Evolutionary conservation across 164 flowering plant genomes (phyloP).

Genomic region (Annona cherimola): DNA sequence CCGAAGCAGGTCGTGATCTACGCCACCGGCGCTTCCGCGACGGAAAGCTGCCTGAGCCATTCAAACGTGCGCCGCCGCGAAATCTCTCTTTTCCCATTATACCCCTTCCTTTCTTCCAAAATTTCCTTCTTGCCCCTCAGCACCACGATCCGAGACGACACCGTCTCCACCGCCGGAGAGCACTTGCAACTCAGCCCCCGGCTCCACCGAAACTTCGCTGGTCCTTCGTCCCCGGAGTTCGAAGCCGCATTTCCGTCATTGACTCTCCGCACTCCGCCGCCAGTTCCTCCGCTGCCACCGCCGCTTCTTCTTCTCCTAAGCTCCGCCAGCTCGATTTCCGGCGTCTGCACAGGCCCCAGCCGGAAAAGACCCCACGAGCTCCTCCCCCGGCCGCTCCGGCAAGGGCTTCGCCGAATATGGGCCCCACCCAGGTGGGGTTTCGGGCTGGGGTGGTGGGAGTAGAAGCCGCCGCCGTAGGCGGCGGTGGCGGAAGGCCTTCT

Average conservation of each 20-base stretch:
- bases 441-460: constrained; percentile 33
- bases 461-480: constrained; percentile 16
- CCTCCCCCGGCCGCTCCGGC: constrained; percentile 19
- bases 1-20: not conserved
- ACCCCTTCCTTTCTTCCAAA: constrained; percentile 2
- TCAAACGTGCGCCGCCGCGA: constrained; percentile 64
- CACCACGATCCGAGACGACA: constrained; percentile 24
- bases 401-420: constrained; percentile 1
- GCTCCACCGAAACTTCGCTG: constrained; percentile 6
- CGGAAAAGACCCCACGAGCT: constrained; percentile 52
- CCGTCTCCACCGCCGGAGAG: constrained; percentile 30
- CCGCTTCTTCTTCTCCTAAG: constrained; percentile 34
- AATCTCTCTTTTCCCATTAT: constrained; percentile 31
- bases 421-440: constrained; percentile 40
- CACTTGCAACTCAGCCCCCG: constrained; percentile 48
- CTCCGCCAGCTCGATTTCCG: constrained; percentile 51
- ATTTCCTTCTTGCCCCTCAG: constrained; percentile 16
- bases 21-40: constrained; percentile 21
- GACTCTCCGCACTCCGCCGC: constrained; percentile 3
- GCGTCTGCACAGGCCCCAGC: constrained; percentile 50
- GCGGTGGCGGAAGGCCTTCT: constrained; percentile 38
- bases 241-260: constrained; percentile 4
- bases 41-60: constrained; percentile 74
- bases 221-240: not conserved
- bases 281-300: constrained; percentile 16